Percentiles rank a stretch among this genome's conserved stretches.
Conservation (phyloP, 371 early-diverging fungal genomes). For the Actinomortierella ambigua region DNA sequence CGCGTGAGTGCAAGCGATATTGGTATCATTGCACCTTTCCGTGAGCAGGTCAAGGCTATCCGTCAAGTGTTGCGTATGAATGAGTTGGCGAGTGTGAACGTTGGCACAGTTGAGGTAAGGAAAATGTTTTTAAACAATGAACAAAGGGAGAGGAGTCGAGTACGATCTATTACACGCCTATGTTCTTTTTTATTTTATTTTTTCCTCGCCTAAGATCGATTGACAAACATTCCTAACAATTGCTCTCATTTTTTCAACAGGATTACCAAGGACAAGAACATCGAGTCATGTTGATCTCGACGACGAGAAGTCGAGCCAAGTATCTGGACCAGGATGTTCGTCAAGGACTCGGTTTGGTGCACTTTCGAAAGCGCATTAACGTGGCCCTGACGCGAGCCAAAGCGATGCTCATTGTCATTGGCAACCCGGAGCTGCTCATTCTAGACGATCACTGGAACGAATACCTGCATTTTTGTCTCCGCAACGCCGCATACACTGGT, state of each 20-base stretch:
- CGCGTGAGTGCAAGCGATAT: slow-evolving; percentile 42
- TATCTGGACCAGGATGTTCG: slow-evolving; percentile 49
- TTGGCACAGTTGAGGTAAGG: slow-evolving; percentile 43
- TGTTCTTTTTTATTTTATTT: background rate
- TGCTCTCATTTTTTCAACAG: slow-evolving; percentile 5
- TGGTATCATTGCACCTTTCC: slow-evolving; percentile 54
- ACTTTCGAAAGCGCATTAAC: slow-evolving; percentile 53
- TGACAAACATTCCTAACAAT: background rate
- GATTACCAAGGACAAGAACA: slow-evolving; percentile 59
- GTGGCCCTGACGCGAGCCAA: slow-evolving; percentile 58
- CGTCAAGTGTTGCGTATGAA: slow-evolving; percentile 41
- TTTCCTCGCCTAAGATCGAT: background rate
- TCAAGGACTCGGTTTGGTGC: slow-evolving; percentile 49
- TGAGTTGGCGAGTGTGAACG: slow-evolving; percentile 43
- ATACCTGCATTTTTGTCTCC: slow-evolving; percentile 40
- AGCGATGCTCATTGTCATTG: slow-evolving; percentile 48
- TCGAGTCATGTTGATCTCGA: slow-evolving; percentile 50
- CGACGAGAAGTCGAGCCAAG: slow-evolving; percentile 47
- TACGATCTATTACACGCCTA: too few relatives aligned
- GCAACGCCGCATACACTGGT: slow-evolving; percentile 38
- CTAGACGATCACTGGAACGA: slow-evolving; percentile 43
- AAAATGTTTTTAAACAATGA: background rate
- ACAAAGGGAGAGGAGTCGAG: too few relatives aligned
- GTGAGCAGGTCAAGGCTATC: slow-evolving; percentile 50
- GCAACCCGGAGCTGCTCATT: slow-evolving; percentile 44